Percentiles rank a stretch among this genome's conserved stretches.
Evolutionary conservation across 495 filamentous ascomycete species (phyloP).

Genomic region (Xylona heveae): DNA sequence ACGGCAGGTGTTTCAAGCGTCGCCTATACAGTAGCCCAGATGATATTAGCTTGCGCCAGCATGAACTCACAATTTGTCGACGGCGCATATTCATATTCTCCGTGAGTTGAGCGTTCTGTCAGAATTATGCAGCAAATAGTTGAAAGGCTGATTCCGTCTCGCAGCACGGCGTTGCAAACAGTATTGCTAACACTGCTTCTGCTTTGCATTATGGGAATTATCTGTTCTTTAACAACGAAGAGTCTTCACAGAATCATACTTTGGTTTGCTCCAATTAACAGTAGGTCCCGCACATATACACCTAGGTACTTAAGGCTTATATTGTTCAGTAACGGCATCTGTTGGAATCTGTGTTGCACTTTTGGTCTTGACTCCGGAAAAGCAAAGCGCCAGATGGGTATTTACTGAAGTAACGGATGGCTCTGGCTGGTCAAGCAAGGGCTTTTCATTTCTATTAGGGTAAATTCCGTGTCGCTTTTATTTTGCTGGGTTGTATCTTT

Average conservation of each 20-base stretch:
- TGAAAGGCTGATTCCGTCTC: constrained; percentile 3
- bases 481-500: constrained; percentile 8
- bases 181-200: constrained; percentile 37
- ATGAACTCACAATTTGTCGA: constrained; percentile 32
- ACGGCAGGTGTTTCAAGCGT: constrained; percentile 35
- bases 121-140: no score
- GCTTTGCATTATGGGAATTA: constrained; percentile 33
- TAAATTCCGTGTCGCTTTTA: constrained; percentile 2
- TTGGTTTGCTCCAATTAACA: constrained; percentile 57
- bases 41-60: constrained; percentile 31
- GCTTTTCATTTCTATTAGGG: constrained; percentile 43
- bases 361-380: constrained; percentile 37
- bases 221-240: constrained; percentile 46
- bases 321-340: constrained; percentile 31
- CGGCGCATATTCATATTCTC: constrained; percentile 19
- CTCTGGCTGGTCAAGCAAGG: constrained; percentile 43
- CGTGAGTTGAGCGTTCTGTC: constrained; percentile 17
- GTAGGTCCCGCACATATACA: constrained; percentile 14
- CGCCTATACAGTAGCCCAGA: constrained; percentile 33
- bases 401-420: constrained; percentile 44
- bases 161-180: constrained; percentile 37
- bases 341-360: constrained; percentile 41
- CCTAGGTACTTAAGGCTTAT: constrained; percentile 1
- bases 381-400: constrained; percentile 40
- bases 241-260: constrained; percentile 38